phyloP scores from a whole-genome alignment of 2,329 filamentous ascomycete genomes.

The Ceratocystis colombiana region DNA sequence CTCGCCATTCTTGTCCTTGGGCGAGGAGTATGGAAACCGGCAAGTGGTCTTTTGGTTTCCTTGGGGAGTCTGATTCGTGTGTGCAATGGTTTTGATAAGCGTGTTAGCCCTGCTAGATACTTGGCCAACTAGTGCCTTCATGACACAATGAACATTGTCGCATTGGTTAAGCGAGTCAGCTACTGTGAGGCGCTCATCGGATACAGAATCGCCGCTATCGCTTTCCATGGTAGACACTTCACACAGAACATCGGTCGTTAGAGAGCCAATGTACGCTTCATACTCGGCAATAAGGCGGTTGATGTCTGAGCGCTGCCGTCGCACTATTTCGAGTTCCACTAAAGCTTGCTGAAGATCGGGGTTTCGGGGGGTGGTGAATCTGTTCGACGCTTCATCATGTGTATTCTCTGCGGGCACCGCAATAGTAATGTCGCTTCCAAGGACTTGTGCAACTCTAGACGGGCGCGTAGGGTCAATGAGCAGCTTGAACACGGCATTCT shows the following conservation, averaged over 20 bases:
- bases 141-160: conserved; percentile 21
- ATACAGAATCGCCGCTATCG: background rate
- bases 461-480: conserved; percentile 22
- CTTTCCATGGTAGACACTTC: background rate
- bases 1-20: background rate
- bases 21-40: conserved; percentile 18
- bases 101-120: conserved; percentile 19
- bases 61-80: background rate
- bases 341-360: conserved; percentile 23
- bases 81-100: conserved; percentile 11
- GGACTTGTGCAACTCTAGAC: conserved; percentile 22
- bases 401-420: conserved; percentile 15
- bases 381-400: background rate
- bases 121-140: conserved; percentile 21
- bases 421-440: conserved; percentile 21
- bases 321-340: conserved; percentile 23
- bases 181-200: background rate
- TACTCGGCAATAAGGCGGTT: conserved; percentile 19
- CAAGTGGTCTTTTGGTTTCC: background rate
- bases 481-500: conserved; percentile 25
- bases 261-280: conserved; percentile 23
- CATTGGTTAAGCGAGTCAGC: conserved; percentile 8
- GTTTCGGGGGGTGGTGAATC: conserved; percentile 19
- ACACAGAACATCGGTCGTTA: conserved; percentile 23
- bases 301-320: conserved; percentile 19